These are phyloP conservation scores for Pseudomonodictys pantanalensis DNA, from an alignment of 495 filamentous ascomycete genomes.

Conservation along the genomic window DNA sequence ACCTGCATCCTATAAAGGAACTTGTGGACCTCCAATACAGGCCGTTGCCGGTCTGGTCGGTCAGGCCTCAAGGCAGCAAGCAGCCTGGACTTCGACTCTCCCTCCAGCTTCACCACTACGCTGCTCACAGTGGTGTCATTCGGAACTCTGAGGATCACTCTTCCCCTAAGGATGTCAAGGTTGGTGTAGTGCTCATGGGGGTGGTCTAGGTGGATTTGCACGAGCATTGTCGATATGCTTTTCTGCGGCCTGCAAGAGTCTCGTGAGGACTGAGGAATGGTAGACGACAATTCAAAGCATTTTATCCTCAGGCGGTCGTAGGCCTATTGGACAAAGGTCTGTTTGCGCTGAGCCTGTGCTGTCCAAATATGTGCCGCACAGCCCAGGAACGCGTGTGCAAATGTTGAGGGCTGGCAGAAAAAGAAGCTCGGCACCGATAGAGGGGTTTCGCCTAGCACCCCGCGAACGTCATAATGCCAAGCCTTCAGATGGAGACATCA, in stretches of 20 bases:
- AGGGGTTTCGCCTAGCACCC: too few relatives aligned
- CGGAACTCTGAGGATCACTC: conserved; percentile 61
- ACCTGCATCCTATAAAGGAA: conserved; percentile 63
- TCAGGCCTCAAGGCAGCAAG: conserved; percentile 41
- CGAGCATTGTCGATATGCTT: conserved; percentile 58
- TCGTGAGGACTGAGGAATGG: not conserved
- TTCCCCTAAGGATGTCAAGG: conserved; percentile 73
- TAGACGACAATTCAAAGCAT: conserved; percentile 8
- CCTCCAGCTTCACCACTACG: conserved; percentile 91
- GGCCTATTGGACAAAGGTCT: not conserved
- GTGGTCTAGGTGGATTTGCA: conserved; percentile 72
- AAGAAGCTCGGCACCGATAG: too few relatives aligned
- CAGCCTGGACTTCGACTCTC: conserved; percentile 72
- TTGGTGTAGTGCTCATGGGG: conserved; percentile 80
- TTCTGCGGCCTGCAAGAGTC: not conserved
- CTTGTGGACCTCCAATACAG: conserved; percentile 75
- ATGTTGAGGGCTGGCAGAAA: not conserved
- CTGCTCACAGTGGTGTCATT: conserved; percentile 67
- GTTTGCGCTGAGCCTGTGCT: not conserved
- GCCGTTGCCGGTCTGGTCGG: conserved; percentile 53
- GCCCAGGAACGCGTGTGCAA: conserved; percentile 15
- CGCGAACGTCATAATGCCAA: not conserved
- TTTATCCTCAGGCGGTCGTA: not conserved
- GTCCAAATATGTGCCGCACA: conserved; percentile 5
- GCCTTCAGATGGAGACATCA: too few relatives aligned